Percentiles rank a stretch among this genome's conserved stretches.
Conservation (phyloP, 2,329 filamentous ascomycete genomes). For the Akanthomyces uredinophilus region DNA sequence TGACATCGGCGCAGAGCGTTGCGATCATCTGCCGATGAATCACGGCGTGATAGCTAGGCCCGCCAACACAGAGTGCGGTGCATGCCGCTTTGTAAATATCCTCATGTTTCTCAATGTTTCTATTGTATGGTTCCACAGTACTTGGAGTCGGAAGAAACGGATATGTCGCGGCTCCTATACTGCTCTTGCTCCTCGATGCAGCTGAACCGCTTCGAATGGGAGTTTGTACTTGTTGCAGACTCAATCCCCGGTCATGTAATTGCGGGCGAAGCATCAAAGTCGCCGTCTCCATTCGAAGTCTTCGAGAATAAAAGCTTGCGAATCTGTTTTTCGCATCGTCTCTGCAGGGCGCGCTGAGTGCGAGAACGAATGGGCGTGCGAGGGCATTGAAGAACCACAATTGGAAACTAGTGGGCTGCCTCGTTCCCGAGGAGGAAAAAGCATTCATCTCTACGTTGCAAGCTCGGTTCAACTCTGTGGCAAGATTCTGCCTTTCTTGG, state of each 20-base stretch:
- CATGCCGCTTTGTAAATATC: not conserved
- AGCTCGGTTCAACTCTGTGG: not conserved
- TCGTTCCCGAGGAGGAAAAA: not conserved
- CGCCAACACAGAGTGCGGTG: conserved; percentile 1
- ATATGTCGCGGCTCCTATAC: not conserved
- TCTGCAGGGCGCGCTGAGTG: conserved; percentile 33
- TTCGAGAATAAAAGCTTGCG: not conserved
- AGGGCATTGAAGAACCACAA: conserved; percentile 17
- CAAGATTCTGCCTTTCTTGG: not conserved
- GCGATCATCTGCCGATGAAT: conserved; percentile 13
- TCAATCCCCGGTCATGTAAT: not conserved
- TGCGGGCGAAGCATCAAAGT: not conserved
- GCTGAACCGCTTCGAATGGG: not conserved
- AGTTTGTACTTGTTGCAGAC: too few relatives aligned
- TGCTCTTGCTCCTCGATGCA: not conserved
- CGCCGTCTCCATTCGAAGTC: not conserved
- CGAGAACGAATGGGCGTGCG: conserved; percentile 25
- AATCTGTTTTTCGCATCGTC: too few relatives aligned
- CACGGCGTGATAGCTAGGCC: conserved; percentile 13
- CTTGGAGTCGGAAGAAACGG: not conserved
- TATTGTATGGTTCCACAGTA: not conserved
- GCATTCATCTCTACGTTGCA: not conserved
- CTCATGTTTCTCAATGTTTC: too few relatives aligned
- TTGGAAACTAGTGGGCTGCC: conserved; percentile 14
- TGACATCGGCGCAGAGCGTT: conserved; percentile 13